These are phyloP conservation scores for Raddia guianensis DNA, from an alignment of 176 grass and related monocot genomes.

Conservation along the genomic window DNA sequence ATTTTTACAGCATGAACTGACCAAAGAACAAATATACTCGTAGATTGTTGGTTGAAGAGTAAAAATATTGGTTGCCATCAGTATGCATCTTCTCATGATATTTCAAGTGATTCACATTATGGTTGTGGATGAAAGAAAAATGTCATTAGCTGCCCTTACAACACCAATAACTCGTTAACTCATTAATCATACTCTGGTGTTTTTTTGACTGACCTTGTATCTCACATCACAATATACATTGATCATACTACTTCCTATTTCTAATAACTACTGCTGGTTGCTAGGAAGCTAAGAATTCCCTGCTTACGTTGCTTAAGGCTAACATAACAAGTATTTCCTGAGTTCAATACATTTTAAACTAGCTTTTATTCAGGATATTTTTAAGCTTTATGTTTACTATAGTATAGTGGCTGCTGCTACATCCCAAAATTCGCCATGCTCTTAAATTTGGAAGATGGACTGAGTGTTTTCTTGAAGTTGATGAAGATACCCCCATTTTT, in stretches of 20 bases:
- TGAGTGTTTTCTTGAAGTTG: neutral
- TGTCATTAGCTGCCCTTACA: neutral
- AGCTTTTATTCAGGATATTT: neutral
- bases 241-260: neutral
- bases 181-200: neutral
- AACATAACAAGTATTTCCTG: neutral
- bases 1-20: neutral
- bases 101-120: neutral
- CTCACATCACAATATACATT: neutral
- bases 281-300: neutral
- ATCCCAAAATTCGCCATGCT: constrained; percentile 4
- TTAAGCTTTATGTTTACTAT: neutral
- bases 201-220: neutral
- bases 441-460: constrained; percentile 1
- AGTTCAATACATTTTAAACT: neutral
- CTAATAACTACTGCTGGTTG: neutral
- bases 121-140: neutral
- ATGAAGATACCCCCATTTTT: neutral
- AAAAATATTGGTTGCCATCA: neutral
- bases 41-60: constrained; percentile 27
- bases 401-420: neutral
- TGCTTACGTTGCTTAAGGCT: neutral
- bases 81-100: neutral
- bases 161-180: neutral
- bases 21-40: neutral